Percentiles rank a stretch among this genome's conserved stretches.
Conservation (phyloP, 116 monocot species). For the Trichopus zeylanicus region DNA sequence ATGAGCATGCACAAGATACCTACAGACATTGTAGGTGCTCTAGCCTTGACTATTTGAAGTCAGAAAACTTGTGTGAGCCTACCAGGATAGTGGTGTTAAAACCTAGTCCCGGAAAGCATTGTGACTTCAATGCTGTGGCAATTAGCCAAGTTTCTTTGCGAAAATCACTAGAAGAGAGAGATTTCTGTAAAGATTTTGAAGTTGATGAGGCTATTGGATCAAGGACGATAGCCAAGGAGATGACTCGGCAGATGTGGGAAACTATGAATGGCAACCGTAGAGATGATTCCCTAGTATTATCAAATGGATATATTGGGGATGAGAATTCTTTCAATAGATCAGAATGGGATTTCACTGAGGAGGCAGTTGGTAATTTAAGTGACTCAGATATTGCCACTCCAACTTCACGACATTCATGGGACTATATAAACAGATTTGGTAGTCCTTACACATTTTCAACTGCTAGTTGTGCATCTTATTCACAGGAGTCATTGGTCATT, state of each 20-base stretch:
- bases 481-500: slow-evolving; percentile 78
- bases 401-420: slow-evolving; percentile 57
- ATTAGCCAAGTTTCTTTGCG: slow-evolving; percentile 9
- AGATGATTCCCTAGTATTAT: slow-evolving; percentile 59
- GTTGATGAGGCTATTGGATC: slow-evolving; percentile 15
- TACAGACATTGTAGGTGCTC: slow-evolving; percentile 20
- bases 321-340: slow-evolving; percentile 71
- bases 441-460: slow-evolving; percentile 61
- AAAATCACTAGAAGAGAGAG: slow-evolving; percentile 5
- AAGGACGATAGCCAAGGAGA: slow-evolving; percentile 37
- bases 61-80: slow-evolving; percentile 43
- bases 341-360: slow-evolving; percentile 42
- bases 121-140: slow-evolving; percentile 15
- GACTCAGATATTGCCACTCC: slow-evolving; percentile 54
- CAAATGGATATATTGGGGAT: slow-evolving; percentile 85
- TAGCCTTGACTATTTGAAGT: slow-evolving; percentile 15
- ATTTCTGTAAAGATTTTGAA: slow-evolving; percentile 12
- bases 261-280: slow-evolving; percentile 37
- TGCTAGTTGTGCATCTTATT: slow-evolving; percentile 39
- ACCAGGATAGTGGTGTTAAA: slow-evolving; percentile 94
- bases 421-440: slow-evolving; percentile 38
- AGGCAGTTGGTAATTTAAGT: slow-evolving; percentile 38
- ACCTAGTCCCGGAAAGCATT: slow-evolving; percentile 48
- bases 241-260: slow-evolving; percentile 35
- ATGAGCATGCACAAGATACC: slow-evolving; percentile 4